phyloP scores from a whole-genome alignment of 176 grass and related monocot species.

The Aegilops sharonensis region DNA sequence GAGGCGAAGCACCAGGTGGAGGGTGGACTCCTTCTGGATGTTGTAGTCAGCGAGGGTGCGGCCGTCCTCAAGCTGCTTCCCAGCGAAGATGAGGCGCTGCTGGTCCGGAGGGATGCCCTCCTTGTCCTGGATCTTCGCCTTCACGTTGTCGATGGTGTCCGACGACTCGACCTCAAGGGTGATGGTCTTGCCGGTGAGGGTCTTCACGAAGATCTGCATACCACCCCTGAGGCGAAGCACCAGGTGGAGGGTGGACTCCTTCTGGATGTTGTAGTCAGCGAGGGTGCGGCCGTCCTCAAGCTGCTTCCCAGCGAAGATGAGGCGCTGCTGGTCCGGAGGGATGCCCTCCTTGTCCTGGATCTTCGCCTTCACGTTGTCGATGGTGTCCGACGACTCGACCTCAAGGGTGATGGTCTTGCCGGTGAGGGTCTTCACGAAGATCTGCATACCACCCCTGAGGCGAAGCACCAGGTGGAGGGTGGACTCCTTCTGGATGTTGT shows the following conservation, averaged over 20 bases:
- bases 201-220: slow-evolving; percentile 77
- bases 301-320: slow-evolving; percentile 57
- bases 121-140: slow-evolving; percentile 58
- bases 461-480: slow-evolving; percentile 62
- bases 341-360: slow-evolving; percentile 96
- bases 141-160: slow-evolving; percentile 21
- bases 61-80: slow-evolving; percentile 80
- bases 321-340: slow-evolving; percentile 70
- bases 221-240: slow-evolving; percentile 36
- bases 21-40: slow-evolving; percentile 84
- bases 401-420: slow-evolving; percentile 86
- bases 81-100: slow-evolving; percentile 79
- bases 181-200: slow-evolving; percentile 73
- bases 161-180: slow-evolving; percentile 50
- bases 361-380: slow-evolving; percentile 74
- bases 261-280: slow-evolving; percentile 66
- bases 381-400: slow-evolving; percentile 61
- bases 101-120: slow-evolving; percentile 83
- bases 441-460: slow-evolving; percentile 51
- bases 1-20: slow-evolving; percentile 72
- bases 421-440: slow-evolving; percentile 71
- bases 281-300: slow-evolving; percentile 71
- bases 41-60: slow-evolving; percentile 88
- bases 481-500: slow-evolving; percentile 75
- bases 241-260: slow-evolving; percentile 63